Evolutionary conservation across 257 asterid species (phyloP).

Genomic region (Eustoma russellianum): DNA sequence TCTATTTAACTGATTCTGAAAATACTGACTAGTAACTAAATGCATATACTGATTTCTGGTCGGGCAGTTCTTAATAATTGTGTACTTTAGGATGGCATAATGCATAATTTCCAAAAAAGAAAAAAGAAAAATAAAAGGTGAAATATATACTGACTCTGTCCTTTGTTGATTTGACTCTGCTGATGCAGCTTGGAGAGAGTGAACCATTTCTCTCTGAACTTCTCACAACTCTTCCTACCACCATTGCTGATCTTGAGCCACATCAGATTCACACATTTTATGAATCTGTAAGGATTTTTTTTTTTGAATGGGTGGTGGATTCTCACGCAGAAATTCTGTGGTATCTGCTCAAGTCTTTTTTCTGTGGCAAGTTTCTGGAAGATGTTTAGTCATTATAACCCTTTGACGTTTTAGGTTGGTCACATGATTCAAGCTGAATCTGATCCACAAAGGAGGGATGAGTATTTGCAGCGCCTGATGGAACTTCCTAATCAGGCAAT

Average conservation of each 20-base stretch:
- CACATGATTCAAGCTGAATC: conserved; percentile 94
- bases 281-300: conserved; percentile 62
- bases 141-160: not conserved
- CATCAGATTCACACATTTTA: conserved; percentile 96
- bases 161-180: conserved; percentile 9
- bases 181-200: conserved; percentile 79
- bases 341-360: not conserved
- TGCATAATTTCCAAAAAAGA: too few relatives aligned
- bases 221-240: conserved; percentile 68
- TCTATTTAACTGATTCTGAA: not conserved
- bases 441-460: conserved; percentile 86
- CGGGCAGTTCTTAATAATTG: too few relatives aligned
- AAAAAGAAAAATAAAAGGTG: too few relatives aligned
- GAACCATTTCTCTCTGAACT: conserved; percentile 97
- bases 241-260: conserved; percentile 86
- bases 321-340: not conserved
- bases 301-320: not conserved
- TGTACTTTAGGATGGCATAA: not conserved
- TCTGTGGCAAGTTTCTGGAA: not conserved
- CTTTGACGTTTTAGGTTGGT: conserved; percentile 52
- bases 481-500: conserved; percentile 84
- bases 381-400: conserved; percentile 1
- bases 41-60: too few relatives aligned
- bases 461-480: conserved; percentile 88
- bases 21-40: too few relatives aligned